Evolutionary conservation across 768 basidiomycete species (phyloP), one percentile per base, ranked within the genome.

Genomic region (Symmetrospora coprosmae): DNA sequence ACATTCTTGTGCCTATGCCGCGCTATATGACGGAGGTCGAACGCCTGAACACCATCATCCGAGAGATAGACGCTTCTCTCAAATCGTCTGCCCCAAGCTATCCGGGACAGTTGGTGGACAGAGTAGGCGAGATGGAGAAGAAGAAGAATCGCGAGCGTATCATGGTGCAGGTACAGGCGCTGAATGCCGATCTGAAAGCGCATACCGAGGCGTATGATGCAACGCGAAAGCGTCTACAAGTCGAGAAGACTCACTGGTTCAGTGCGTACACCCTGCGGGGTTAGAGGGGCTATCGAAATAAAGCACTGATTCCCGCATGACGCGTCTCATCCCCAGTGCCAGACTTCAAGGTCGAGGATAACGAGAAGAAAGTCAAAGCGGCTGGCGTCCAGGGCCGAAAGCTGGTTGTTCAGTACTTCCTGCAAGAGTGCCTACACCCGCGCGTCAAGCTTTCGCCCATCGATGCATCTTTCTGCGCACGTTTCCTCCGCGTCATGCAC

Each of bases 401-500:
- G 41, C 11, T 35, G 25, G 35, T 27, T 39, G 66, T 68, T n/a
- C 38, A 64, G n/a, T 66, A 73, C 47, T 73, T 68, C 59, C 83
- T 88, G 63, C 87, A 94, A 69, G 82, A 92, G 68, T 97, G 94
- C 70, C 81, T 99, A 63, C 84, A 86, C 68, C 92, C 94, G 11
- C 82, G 94, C 28, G 85, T 84, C 65, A 75, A 96, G 38, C 75
- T 96, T n/a, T 92, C 92, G 0, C 90, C 90, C 0, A 87, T 90
- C 81, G 94, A 99, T 72, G 92, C 94, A 25, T 85, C 92, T 58
- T 99, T 83, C 66, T 89, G 88, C 59, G 84, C 87, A 2, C 85
- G 87, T 65, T 84, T 97, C 68, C 85, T 97, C 71, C 85, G 85
- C 69, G 78, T 84, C 14, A 76, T 96, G 62, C 94, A 99, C 66